A percentile compares a stretch with the other conserved stretches of the same genome.
Conservation (phyloP, 495 filamentous ascomycete species). For the Aspergillus saccharolyticus region DNA sequence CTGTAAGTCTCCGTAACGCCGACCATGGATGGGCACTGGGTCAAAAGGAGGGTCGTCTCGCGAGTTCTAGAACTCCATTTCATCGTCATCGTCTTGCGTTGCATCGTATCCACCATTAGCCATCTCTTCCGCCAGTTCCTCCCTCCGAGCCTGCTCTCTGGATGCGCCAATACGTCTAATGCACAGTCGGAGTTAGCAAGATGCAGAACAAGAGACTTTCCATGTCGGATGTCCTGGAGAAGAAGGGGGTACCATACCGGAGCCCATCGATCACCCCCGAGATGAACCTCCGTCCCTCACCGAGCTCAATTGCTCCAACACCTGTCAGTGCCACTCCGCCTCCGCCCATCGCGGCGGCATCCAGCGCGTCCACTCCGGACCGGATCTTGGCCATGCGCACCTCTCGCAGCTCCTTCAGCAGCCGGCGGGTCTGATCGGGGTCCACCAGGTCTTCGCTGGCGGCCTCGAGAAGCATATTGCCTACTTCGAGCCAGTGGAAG, state of each 20-base stretch:
- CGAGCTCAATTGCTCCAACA: constrained; percentile 85
- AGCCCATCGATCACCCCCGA: constrained; percentile 81
- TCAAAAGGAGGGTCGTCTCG: background rate
- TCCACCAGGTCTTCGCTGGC: constrained; percentile 81
- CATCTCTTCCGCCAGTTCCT: constrained; percentile 42
- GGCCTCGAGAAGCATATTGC: constrained; percentile 75
- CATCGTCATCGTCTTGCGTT: constrained; percentile 42
- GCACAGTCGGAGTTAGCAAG: background rate
- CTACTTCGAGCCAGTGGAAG: constrained; percentile 90
- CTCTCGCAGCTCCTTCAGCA: constrained; percentile 81
- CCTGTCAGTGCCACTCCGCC: constrained; percentile 74
- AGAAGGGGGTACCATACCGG: constrained; percentile 39
- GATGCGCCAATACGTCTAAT: constrained; percentile 42
- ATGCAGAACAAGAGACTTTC: too few relatives aligned
- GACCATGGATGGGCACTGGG: background rate
- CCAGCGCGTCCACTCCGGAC: constrained; percentile 61
- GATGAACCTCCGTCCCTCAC: constrained; percentile 81
- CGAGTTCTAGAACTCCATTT: constrained; percentile 41
- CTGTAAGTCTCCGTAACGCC: constrained; percentile 14
- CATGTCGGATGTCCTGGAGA: too few relatives aligned
- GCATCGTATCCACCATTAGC: constrained; percentile 36
- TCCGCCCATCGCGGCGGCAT: constrained; percentile 54
- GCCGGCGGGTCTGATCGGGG: constrained; percentile 63
- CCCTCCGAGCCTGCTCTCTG: constrained; percentile 44
- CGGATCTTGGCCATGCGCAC: constrained; percentile 86